These are phyloP conservation scores for Mycena filopes DNA, from an alignment of 768 basidiomycete species.

Conservation along the genomic window DNA sequence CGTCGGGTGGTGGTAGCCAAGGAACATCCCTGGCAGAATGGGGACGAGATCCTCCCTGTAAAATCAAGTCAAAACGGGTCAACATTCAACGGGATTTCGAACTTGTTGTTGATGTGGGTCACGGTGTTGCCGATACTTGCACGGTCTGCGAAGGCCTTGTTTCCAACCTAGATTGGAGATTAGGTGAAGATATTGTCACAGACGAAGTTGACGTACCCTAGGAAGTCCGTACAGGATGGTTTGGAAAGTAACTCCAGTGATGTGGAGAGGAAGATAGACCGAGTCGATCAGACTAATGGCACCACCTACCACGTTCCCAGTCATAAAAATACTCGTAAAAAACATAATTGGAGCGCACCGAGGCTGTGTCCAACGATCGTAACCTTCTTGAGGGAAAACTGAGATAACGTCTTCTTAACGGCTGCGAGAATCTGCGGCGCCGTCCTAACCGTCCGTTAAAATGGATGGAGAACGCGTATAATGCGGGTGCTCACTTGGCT, in stretches of 20 bases:
- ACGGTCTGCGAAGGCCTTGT: slow-evolving; percentile 68
- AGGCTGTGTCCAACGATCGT: slow-evolving; percentile 58
- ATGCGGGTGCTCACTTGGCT: slow-evolving; percentile 45
- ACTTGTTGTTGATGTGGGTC: slow-evolving; percentile 67
- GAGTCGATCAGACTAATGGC: slow-evolving; percentile 58
- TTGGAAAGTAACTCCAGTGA: slow-evolving; percentile 52
- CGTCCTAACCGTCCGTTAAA: slow-evolving; percentile 43
- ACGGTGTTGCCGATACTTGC: slow-evolving; percentile 58
- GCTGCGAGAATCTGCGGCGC: slow-evolving; percentile 52
- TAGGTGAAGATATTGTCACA: background rate
- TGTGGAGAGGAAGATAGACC: slow-evolving; percentile 63
- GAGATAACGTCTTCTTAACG: slow-evolving; percentile 48
- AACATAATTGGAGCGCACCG: slow-evolving; percentile 38
- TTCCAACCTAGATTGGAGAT: slow-evolving; percentile 52
- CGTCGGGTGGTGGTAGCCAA: slow-evolving; percentile 59
- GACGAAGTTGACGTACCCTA: slow-evolving; percentile 42
- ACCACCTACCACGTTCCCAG: slow-evolving; percentile 39
- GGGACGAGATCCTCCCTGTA: slow-evolving; percentile 50
- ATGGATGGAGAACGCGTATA: background rate
- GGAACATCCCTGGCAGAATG: slow-evolving; percentile 50
- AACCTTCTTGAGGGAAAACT: slow-evolving; percentile 46
- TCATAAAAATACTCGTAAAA: no score
- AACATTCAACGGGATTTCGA: slow-evolving; percentile 15
- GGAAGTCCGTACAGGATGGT: slow-evolving; percentile 57
- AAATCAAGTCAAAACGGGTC: background rate